Evolutionary conservation across 192 early-diverging fungal genomes (phyloP), one percentile per base, ranked within the genome.

Genomic region (Umbelopsis sp.): DNA sequence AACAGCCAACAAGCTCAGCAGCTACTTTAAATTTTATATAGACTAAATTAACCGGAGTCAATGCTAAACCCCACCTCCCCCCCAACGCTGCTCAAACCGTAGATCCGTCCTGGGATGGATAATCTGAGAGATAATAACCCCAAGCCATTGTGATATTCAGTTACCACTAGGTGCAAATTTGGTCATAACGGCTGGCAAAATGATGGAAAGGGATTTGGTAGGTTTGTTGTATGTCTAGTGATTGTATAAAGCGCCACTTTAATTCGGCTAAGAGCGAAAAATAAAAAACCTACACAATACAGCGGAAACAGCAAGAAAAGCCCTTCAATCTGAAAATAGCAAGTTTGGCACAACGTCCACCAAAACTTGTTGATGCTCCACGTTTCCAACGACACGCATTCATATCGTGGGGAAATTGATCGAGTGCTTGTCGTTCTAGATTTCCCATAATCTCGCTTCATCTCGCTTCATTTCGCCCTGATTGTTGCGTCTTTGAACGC

Each of bases 161-260:
- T 41, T 10, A 9, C 37, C 48, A 21, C 20, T 49, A 12, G 16
- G 48, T 1, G 48, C 18, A 49, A 49, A 49, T 5, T 16, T 16
- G 5, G 48, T 49, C 18, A 49, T 49, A 12, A 10, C 20, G 18
- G 16, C 1, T 22, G 18, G 3, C 20, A 4, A n/a, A 51, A 51
- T 23, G 20, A 5, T 21, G 49, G 0, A 50, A 18, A n/a, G 20
- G n/a, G 18, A 50, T 22, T 21, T 50, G 15, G 9, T 21, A 50
- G 22, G 22, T 50, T 21, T 50, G 9, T 50, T 50, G 22, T 50
- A 50, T 21, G 22, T 20, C 18, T 16, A 21, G 49, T 20, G 49
- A 22, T 50, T 51, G 20, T 51, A 23, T 52, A 61, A 30, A 61
- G 55, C 55, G 55, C 55, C 55, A 61, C 55, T 61, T 61, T 23